These are phyloP conservation scores for Saccharomycopsis javanensis DNA, from an alignment of 805 yeast species.

Conservation along the genomic window DNA sequence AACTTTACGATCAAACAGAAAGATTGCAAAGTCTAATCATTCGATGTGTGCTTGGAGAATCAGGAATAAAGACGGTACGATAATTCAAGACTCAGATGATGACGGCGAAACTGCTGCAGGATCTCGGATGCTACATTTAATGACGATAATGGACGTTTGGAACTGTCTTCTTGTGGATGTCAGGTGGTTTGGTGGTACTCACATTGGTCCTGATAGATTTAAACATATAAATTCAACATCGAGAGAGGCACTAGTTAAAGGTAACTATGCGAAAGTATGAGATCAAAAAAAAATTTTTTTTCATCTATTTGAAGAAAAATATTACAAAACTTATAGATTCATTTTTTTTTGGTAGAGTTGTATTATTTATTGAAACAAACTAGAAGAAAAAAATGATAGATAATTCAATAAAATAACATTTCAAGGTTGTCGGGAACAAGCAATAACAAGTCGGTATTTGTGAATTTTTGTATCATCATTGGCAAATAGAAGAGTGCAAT, in stretches of 20 bases:
- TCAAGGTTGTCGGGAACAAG: constrained; percentile 30
- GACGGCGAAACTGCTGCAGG: constrained; percentile 99
- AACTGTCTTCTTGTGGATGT: constrained; percentile 69
- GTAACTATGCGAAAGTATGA: constrained; percentile 33
- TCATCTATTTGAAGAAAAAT: neutral
- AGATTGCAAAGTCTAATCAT: constrained; percentile 60
- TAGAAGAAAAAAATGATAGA: neutral
- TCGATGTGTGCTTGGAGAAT: constrained; percentile 87
- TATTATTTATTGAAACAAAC: neutral
- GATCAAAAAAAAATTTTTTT: no score
- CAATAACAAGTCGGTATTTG: constrained; percentile 30
- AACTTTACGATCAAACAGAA: constrained; percentile 50
- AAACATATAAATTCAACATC: constrained; percentile 88
- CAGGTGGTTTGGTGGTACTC: constrained; percentile 90
- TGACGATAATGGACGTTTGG: constrained; percentile 72
- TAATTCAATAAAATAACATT: neutral
- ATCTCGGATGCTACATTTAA: constrained; percentile 66
- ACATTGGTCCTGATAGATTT: constrained; percentile 87
- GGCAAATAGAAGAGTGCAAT: constrained; percentile 16
- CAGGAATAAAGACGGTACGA: constrained; percentile 34
- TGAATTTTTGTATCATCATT: constrained; percentile 20
- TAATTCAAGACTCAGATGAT: constrained; percentile 74
- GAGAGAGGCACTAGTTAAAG: constrained; percentile 68
- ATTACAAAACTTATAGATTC: neutral
- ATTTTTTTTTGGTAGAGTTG: neutral